Evolutionary conservation across 2,329 filamentous ascomycete genomes (phyloP), one percentile per base, ranked within the genome.

Genomic region (Aspergillus tamarii): DNA sequence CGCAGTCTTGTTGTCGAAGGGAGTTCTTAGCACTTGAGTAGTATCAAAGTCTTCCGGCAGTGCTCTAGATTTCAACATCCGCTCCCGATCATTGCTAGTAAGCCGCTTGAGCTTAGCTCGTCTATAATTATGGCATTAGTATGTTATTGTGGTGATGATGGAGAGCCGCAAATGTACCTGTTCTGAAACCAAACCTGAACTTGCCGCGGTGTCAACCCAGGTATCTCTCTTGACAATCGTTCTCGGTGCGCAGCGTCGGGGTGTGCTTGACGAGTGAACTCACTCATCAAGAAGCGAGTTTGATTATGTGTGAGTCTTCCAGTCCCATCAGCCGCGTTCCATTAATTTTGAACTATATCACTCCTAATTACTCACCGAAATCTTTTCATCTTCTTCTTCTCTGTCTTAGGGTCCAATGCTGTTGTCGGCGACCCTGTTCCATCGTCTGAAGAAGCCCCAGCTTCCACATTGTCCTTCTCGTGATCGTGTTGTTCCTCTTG

Each of bases 131-230:
- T 45, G 45, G 46, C 39, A 64, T 67, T 64, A 70, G 65, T 52
- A 62, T 55, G 54, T 30, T 34, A 43, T 54, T 26, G n/a, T 54
- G 14, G 10, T 36, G 21, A 28, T 52, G 19, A 11, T 36, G n/a
- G 28, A 53, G 21, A 19, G 23, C 39, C 45, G 54, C 39, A 41
- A 59, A 74, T 85, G 71, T 85, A 97, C 94, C 94, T 88, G 80
- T 98, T 98, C 79, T 98, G 94, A 80, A 98, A 98, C 94, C 94
- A 98, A 57, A 98, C 94, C 78, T 98, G 94, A 28, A 98, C 94
- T 76, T 98, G 94, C 65, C 94, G 88, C 43, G 94, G 92, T 72
- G 92, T 97, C 56, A 98, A 81, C 0, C 94, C 94, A 36, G 94
- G 94, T 53, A 98, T 97, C 76, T 97, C 93, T 67, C 91, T 85